These are phyloP conservation scores for Thielaviopsis populi DNA, from an alignment of 2,329 filamentous ascomycete genomes.

Conservation along the genomic window DNA sequence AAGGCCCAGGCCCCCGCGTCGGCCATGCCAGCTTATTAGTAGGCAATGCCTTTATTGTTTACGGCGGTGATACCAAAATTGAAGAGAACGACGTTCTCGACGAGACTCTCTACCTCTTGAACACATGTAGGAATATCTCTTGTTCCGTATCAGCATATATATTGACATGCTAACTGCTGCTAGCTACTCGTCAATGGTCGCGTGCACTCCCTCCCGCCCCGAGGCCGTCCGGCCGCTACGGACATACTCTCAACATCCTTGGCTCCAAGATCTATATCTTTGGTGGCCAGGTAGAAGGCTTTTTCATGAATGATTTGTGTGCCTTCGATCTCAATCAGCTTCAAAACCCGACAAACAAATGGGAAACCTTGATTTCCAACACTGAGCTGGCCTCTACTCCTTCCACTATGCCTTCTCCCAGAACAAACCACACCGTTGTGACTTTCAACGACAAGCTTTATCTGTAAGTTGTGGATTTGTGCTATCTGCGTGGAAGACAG, in stretches of 20 bases:
- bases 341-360: slow-evolving; percentile 78
- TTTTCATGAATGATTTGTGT: slow-evolving; percentile 93
- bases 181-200: slow-evolving; percentile 96
- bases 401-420: slow-evolving; percentile 55
- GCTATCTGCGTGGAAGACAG: too few relatives aligned
- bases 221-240: slow-evolving; percentile 79
- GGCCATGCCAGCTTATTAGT: slow-evolving; percentile 88
- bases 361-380: slow-evolving; percentile 69
- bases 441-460: slow-evolving; percentile 90
- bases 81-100: slow-evolving; percentile 84
- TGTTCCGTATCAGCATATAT: background rate
- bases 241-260: slow-evolving; percentile 89
- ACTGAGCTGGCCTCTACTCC: slow-evolving; percentile 25
- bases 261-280: slow-evolving; percentile 97
- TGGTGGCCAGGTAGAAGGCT: slow-evolving; percentile 91
- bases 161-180: slow-evolving; percentile 6
- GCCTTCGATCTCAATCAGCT: slow-evolving; percentile 93
- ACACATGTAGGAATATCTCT: slow-evolving; percentile 63
- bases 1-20: slow-evolving; percentile 87
- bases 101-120: slow-evolving; percentile 88
- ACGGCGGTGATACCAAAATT: slow-evolving; percentile 94
- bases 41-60: slow-evolving; percentile 97
- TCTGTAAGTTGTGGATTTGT: slow-evolving; percentile 43
- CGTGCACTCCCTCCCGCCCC: slow-evolving; percentile 76
- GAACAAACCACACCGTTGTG: slow-evolving; percentile 88